These are phyloP conservation scores for Pleurotus pulmonarius DNA, from an alignment of 768 basidiomycete species.

Conservation along the genomic window DNA sequence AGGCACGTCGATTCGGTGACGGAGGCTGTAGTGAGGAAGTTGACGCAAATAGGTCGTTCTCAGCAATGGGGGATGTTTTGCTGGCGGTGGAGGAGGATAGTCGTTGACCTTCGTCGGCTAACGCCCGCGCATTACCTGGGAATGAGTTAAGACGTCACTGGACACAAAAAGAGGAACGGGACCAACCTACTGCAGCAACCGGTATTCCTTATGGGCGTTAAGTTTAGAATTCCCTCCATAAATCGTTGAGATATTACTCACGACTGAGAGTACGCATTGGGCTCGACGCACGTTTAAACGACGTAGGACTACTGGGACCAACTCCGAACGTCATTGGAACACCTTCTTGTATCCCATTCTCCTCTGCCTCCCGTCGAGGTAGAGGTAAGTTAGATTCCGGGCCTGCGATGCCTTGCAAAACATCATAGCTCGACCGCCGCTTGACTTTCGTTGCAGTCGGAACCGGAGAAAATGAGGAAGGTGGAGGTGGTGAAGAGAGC, in stretches of 20 bases:
- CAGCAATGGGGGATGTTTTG: conserved; percentile 19
- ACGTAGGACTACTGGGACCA: conserved; percentile 30
- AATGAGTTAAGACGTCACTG: conserved; percentile 16
- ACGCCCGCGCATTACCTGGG: conserved; percentile 77
- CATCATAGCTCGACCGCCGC: conserved; percentile 69
- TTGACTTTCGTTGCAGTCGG: conserved; percentile 24
- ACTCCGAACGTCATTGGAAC: conserved; percentile 57
- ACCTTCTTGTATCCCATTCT: conserved; percentile 69
- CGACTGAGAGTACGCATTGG: conserved; percentile 79
- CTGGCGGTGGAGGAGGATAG: conserved; percentile 27
- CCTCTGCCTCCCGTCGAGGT: conserved; percentile 51
- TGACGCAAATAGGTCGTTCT: conserved; percentile 22
- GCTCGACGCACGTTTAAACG: conserved; percentile 56
- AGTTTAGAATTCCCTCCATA: no score
- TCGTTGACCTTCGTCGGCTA: conserved; percentile 68
- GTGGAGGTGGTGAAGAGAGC: conserved; percentile 27
- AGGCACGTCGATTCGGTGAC: conserved; percentile 50
- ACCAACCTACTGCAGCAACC: conserved; percentile 73
- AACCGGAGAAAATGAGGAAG: conserved; percentile 22
- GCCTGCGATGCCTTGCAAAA: conserved; percentile 66
- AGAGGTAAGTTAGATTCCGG: conserved; percentile 74
- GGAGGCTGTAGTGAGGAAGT: conserved; percentile 40
- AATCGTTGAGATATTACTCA: conserved; percentile 34
- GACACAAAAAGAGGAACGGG: conserved; percentile 8
- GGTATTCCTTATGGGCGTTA: conserved; percentile 55